Evolutionary conservation across 768 basidiomycete genomes (phyloP), one percentile per base, ranked within the genome.

Genomic region (Leccinellum luteum): DNA sequence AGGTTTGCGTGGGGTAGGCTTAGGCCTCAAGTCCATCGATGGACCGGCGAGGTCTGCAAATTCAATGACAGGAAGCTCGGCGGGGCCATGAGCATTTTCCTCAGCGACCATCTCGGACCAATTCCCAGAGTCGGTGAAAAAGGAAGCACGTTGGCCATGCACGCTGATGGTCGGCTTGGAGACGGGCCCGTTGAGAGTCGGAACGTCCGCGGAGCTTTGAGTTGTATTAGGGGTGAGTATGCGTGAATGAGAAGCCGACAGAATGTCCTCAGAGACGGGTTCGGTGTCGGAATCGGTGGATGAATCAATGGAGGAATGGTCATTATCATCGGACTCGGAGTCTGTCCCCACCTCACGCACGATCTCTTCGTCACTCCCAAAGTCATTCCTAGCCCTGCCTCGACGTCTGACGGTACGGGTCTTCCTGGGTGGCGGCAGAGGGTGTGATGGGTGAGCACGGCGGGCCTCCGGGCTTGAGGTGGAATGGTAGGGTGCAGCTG

Each of bases 81-180:
- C 82, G 48, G 83, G 76, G 19, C 85, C 87, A 60, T 85, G 80
- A n/a, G 74, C 75, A 45, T 73, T 80, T 73, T 89, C 87, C 58
- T 86, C 86, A 17, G 86, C 79, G n/a, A 92, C 89, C 85, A 92
- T 89, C 67, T 92, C 89, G 10, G 89, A 88, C 91, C 91, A 92
- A 64, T 83, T 81, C 15, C 81, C 79, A 25, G 76, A 50, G 30
- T 79, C 69, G 6, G 80, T 73, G 61, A 87, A 86, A 69, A 89
- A 85, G 15, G 82, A 76, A 27, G 77, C 68, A 51, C 70, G 60
- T 13, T 60, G 71, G 31, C 70, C 76, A 60, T 74, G 38, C 3
- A 38, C 75, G 23, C 50, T 60, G 21, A 68, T 62, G 9, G 66
- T 63, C 6, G 64, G 58, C 51, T 73, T 74, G 23, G 66, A 64